phyloP scores from a whole-genome alignment of 2,329 filamentous ascomycete species.

The Moelleriella libera region DNA sequence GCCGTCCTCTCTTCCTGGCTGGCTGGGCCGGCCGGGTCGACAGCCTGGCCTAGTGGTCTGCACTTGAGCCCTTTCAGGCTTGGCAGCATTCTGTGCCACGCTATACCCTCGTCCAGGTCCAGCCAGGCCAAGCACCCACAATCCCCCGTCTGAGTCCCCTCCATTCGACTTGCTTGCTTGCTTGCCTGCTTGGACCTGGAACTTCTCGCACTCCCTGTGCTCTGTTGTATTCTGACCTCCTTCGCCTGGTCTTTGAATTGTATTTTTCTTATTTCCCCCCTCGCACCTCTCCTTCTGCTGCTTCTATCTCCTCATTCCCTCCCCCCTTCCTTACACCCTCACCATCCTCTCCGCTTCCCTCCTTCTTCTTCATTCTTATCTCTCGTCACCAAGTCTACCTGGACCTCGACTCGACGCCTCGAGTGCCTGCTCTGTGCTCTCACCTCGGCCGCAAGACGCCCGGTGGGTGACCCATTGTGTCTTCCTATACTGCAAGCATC shows the following conservation, averaged over 20 bases:
- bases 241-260: neutral
- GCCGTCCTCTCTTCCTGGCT: neutral
- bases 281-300: too few relatives aligned
- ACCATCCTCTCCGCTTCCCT: neutral
- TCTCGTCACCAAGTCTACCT: neutral
- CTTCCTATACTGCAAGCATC: too few relatives aligned
- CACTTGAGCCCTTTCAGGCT: neutral
- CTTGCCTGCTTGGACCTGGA: neutral
- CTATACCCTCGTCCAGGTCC: constrained; percentile 4
- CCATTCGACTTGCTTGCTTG: neutral
- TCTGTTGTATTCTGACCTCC: neutral
- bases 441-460: too few relatives aligned
- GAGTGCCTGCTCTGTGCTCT: too few relatives aligned
- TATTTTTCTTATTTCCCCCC: neutral
- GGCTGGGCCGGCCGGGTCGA: neutral
- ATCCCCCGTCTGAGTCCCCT: neutral
- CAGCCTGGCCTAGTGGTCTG: neutral
- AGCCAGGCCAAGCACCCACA: neutral
- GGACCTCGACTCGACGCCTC: neutral
- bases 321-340: neutral
- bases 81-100: constrained; percentile 5
- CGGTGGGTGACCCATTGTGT: too few relatives aligned
- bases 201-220: neutral
- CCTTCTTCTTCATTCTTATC: neutral
- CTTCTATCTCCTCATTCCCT: too few relatives aligned